Evolutionary conservation across 305 asterid species (phyloP).

Genomic region (Fraxinus angustifolia): DNA sequence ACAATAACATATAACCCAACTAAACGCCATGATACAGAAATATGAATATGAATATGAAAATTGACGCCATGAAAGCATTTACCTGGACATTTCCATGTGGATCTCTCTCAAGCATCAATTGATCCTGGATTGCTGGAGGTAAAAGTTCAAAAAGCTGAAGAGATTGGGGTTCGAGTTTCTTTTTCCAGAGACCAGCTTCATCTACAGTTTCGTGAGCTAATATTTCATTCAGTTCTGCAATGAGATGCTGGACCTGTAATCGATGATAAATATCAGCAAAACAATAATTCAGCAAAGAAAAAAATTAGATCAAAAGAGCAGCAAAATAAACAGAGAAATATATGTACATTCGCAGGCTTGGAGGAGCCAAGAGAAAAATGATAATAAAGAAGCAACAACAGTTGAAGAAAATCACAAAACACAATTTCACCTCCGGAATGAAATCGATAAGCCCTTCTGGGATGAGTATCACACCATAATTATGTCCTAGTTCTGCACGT

Average conservation of each 20-base stretch:
- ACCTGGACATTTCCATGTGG: conserved; percentile 99
- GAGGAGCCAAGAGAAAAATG: neutral
- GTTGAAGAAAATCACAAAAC: neutral
- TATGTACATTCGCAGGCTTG: neutral
- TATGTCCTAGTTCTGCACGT: conserved; percentile 79
- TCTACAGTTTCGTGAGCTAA: conserved; percentile 90
- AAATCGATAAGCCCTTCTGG: conserved; percentile 98
- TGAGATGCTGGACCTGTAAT: conserved; percentile 89
- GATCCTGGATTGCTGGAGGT: conserved; percentile 89
- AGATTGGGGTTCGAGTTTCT: conserved; percentile 66
- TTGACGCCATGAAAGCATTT: neutral
- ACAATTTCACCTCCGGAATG: conserved; percentile 78
- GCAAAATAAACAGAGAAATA: neutral
- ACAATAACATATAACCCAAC: conserved; percentile 2
- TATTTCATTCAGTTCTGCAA: conserved; percentile 88
- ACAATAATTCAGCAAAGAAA: conserved; percentile 5
- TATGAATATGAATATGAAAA: neutral
- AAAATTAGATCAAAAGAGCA: conserved; percentile 10
- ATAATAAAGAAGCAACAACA: neutral
- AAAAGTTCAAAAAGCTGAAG: conserved; percentile 75
- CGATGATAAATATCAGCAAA: conserved; percentile 5
- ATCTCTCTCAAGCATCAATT: conserved; percentile 96
- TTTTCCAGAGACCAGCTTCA: conserved; percentile 90
- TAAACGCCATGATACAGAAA: neutral
- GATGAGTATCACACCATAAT: conserved; percentile 93